Base-by-base conservation (phyloP, 441 rosid species). In the Jatropha multifida region DNA sequence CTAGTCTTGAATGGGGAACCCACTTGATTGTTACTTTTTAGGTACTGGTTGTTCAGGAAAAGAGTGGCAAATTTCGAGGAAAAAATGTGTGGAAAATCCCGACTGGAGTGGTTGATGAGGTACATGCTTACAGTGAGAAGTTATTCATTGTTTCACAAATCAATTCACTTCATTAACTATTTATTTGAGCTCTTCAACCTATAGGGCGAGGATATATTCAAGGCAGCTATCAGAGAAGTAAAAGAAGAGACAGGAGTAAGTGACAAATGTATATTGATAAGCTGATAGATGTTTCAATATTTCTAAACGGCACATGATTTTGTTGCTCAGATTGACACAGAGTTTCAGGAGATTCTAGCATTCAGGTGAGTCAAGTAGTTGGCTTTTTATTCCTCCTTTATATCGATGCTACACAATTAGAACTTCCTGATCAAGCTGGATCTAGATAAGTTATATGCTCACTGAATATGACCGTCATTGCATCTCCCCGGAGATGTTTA, bases 191-290 rank as follows among this genome's bases (percentile, higher is more conserved):
- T 71, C 42, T 63, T 76, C 58, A 41, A 74, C 65, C 27, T 78
- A 12, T 79, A 94, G 94, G 96, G 95, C 3, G 97, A 94, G 82
- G 97, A 91, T 69, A 82, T 92, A 76, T 88, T 83, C 52, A 71
- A 64, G 18, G 97, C 94, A 73, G 94, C 95, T 49, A 67, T 73
- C 42, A 84, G 98, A 87, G 98, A 94, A 89, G 95, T 83, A 32
- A 88, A 90, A 84, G 97, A 94, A 86, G 97, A 94, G 82, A 94
- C 98, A 56, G 92, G 95, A 61, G 97, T 92, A 81, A 81, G 97
- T 79, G 69, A 56, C 65, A 65, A 61, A 32, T 61, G 59, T 59
- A 41, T 70, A 32, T 20, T 59, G 23, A 59, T 62, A 46, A 56
- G 54, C 41, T 65, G 41, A 66, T 54, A 23, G 51, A 32, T 67